Base-by-base conservation (phyloP, 805 yeast species). In the Yamadazyma insecticola region DNA sequence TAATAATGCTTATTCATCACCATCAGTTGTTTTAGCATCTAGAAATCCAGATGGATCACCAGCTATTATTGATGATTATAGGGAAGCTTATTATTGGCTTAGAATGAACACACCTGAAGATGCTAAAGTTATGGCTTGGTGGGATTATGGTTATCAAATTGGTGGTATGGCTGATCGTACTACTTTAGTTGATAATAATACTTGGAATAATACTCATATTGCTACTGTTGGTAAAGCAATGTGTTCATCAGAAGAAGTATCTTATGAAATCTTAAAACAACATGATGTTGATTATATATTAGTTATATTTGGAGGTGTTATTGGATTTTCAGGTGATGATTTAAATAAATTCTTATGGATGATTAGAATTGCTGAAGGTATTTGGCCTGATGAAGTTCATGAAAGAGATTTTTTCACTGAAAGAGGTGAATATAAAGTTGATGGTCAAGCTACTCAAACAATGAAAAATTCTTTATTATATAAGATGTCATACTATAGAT, bases 91-190 rank as follows among this genome's bases (percentile, higher is more conserved):
- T 67, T 92, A 90, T 59, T 92, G 98, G 98, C 70, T 92, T 48
- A 79, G 98, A 53, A 89, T 90, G 96, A 92, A 92, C 65, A 92
- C 98, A 1, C 78, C 84, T 3, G 96, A 92, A 56, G 97, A 92
- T 55, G 84, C 97, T 21, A 89, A 85, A 59, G 83, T 92, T 39
- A 87, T 94, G 82, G 81, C 97, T 8, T 92, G 99, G 98, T 92
- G 99, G 99, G 98, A 94, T 68, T 94, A 94, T 54, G 99, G 99
- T 33, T 92, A 92, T 62, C 99, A 92, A 68, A 92, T 92, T 51
- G 98, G 98, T 48, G 99, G 99, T 41, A 92, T 92, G 97, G 98
- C 98, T 27, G 98, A 92, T 63, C 78, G 99, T 54, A 90, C 97
- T 43, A 92, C 99, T 5, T 71, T 92, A 47, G 99, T 94, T 23